Base-by-base conservation (phyloP, 495 filamentous ascomycete species). In the Hypoxylon cercidicola region DNA sequence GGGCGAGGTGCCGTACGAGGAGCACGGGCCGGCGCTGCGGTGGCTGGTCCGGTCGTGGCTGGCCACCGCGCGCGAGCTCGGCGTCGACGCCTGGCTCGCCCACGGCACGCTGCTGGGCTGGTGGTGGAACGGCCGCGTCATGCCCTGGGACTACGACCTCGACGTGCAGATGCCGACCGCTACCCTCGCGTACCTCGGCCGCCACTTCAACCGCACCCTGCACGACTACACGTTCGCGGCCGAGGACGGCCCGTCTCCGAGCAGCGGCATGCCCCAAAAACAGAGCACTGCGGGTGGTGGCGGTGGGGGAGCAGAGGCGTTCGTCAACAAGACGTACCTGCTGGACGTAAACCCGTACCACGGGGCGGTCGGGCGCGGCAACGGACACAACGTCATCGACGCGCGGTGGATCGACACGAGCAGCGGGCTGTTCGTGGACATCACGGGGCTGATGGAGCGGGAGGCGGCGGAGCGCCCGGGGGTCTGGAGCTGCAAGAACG, bases 71-170 rank as follows among this genome's bases (percentile, higher is more conserved):
- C 74, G 79, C 12, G 77, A 84, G 37, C 81, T 90, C 25, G 81
- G 84, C 0, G 74, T 92, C 55, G 89, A 93, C 71, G 93, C 92
- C 4, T 96, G 92, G 92, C 87, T 96, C 63, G 90, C 91, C 32
- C 92, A 96, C 74, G 92, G 92, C 19, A 93, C 92, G 13, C 78
- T 96, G 44, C 76, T 96, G 46, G 92, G 92, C 11, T 96, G 92
- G 92, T 95, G 90, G 90, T 96, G 92, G 92, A 93, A 92, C 69
- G 89, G 87, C 15, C 84, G 86, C 78, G 84, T 92, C 69, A 85
- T 94, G 68, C 91, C 92, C 9, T 96, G 92, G 91, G 92, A 96
- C 72, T 91, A 86, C 83, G 91, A 96, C 74, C 79, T 96, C n/a
- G 92, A 96, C 71, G 89, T 88, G 3, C 92, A 96, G 75, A 87